Base-by-base conservation (phyloP, 2,329 filamentous ascomycete species). In the Coniochaeta pulveracea region DNA sequence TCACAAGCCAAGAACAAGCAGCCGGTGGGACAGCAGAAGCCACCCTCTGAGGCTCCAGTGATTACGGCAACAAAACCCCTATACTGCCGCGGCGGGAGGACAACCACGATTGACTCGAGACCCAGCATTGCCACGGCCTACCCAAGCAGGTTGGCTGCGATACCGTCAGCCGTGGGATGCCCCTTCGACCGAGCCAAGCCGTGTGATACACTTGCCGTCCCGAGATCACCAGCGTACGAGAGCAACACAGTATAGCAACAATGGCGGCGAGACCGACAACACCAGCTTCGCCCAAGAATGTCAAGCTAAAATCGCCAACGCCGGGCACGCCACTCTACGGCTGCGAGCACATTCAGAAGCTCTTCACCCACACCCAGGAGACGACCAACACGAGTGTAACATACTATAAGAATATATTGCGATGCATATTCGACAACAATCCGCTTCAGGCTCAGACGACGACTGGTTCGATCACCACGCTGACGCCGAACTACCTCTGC, bases 401-500 rank as follows among this genome's bases (percentile, higher is more conserved):
- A 35, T 72, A 82, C 46, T 88, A 88, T 56, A 81, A 79, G 49
- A 69, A 73, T 48, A 72, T 85, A 38, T 63, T 86, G 24, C 69
- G 77, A 39, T 72, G 72, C 37, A 76, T 88, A 42, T 79, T 80
- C 56, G 79, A 85, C 52, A 65, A 70, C 40, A 72, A 64, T 31
- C 74, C 70, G 34, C 65, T 77, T 48, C 69, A 79, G 30, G 66
- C 70, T 17, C 80, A 81, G 54, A 84, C 75, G 5, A 75, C 68
- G 37, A 79, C 72, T 43, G 61, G 60, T 31, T 46, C 61, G 30
- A 56, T 74, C 40, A 78, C 75, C 8, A 73, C 70, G 5, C 55
- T 81, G 37, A 79, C 76, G 10, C 69, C 76, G 29, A 81, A 80
- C 46, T 84, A 78, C 49, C 66, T 85, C 17, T 85, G 80, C 46